These are phyloP conservation scores for Polygonum aviculare DNA, from an alignment of 148 eudicot genomes.

Conservation along the genomic window DNA sequence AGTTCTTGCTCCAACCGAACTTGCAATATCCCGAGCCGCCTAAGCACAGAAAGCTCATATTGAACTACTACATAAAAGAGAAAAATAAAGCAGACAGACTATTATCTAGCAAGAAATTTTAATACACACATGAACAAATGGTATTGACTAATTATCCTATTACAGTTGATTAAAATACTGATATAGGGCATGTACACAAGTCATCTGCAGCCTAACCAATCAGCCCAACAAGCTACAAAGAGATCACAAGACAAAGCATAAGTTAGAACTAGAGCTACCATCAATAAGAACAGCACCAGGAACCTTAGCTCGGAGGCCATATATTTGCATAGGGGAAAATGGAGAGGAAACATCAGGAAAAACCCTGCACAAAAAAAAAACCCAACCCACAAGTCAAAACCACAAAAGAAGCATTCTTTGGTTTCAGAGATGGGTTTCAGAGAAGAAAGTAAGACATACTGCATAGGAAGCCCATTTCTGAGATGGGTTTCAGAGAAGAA, in stretches of 20 bases:
- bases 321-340: constrained; percentile 50
- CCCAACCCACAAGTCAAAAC: too few species aligned
- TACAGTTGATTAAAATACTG: too few species aligned
- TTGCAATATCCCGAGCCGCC: constrained; percentile 95
- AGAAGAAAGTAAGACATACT: background rate
- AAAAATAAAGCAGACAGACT: too few species aligned
- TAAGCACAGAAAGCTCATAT: constrained; percentile 9
- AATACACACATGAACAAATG: too few species aligned
- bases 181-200: too few species aligned
- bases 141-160: too few species aligned
- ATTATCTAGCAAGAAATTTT: too few species aligned
- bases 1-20: constrained; percentile 87
- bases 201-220: background rate
- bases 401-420: too few species aligned
- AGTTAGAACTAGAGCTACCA: constrained; percentile 28
- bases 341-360: constrained; percentile 11
- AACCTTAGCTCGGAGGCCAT: constrained; percentile 50
- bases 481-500: constrained; percentile 56
- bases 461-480: constrained; percentile 24
- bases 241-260: background rate
- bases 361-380: background rate
- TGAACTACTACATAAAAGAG: too few species aligned
- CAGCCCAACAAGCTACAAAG: background rate
- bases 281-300: constrained; percentile 77
- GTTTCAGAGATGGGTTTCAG: too few species aligned